phyloP scores from a whole-genome alignment of 2,329 filamentous ascomycete genomes.

The Fusarium foetens region DNA sequence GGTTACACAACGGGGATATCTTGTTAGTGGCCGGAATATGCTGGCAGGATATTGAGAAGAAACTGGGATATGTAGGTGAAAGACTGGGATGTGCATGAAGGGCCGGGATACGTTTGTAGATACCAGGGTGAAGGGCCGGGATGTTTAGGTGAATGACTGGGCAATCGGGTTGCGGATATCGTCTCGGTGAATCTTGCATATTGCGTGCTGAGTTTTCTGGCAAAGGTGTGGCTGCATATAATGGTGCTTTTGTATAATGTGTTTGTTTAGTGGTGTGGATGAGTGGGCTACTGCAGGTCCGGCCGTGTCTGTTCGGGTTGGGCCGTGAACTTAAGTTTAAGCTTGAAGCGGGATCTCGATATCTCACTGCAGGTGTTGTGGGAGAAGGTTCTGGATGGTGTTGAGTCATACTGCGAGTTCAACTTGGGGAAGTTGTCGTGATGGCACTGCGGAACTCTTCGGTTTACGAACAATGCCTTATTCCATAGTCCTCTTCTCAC shows the following conservation, averaged over 20 bases:
- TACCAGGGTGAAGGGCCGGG: not conserved
- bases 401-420: not conserved
- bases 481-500: not conserved
- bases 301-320: not conserved
- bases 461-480: fast-evolving
- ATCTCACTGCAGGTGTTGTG: not conserved
- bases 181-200: not conserved
- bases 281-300: conserved; percentile 39
- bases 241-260: not conserved
- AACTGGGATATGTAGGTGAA: not conserved
- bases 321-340: not conserved
- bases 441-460: not conserved
- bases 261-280: not conserved
- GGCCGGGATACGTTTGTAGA: not conserved
- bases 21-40: not conserved
- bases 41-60: not conserved
- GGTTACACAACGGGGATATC: not conserved
- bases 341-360: not conserved
- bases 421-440: not conserved
- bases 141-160: not conserved
- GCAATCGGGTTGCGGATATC: conserved; percentile 17
- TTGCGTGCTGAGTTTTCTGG: not conserved
- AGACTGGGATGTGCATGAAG: not conserved
- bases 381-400: not conserved
- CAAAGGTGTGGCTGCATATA: conserved; percentile 13